Percentiles rank a stretch among this genome's conserved stretches.
These are phyloP conservation scores for Fistulinella cinereoalba DNA, from an alignment of 1,284 basidiomycete genomes.

Conservation along the genomic window DNA sequence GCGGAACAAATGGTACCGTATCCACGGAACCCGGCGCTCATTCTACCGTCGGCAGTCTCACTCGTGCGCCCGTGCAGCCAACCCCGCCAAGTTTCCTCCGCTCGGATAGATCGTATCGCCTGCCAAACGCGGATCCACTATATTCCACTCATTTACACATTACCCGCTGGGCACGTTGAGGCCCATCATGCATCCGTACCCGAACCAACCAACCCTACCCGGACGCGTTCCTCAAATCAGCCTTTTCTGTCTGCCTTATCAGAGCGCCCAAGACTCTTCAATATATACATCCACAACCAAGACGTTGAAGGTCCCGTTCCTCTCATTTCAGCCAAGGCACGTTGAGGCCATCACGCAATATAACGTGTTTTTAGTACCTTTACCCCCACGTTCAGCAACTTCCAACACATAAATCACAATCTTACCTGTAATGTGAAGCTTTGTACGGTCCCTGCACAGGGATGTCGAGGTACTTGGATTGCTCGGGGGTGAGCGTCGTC, in stretches of 20 bases:
- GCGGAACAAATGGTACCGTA: no score
- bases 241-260: conserved; percentile 22
- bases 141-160: conserved; percentile 2
- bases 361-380: conserved; percentile 47
- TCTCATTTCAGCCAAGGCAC: conserved; percentile 58
- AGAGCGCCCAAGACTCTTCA: conserved; percentile 33
- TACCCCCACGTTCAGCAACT: conserved; percentile 31
- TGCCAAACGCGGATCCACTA: not conserved
- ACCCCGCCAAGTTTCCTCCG: no score
- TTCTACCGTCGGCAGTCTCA: no score
- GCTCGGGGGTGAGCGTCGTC: conserved; percentile 74
- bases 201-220: conserved; percentile 3
- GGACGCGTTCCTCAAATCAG: conserved; percentile 15
- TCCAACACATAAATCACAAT: conserved; percentile 9
- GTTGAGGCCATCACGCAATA: conserved; percentile 64
- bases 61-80: no score
- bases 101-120: no score
- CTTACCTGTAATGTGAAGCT: conserved; percentile 76
- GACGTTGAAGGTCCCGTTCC: conserved; percentile 62
- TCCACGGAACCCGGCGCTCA: no score
- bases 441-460: conserved; percentile 92
- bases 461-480: conserved; percentile 92
- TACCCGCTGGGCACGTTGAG: conserved; percentile 38
- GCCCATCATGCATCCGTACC: conserved; percentile 24
- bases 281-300: conserved; percentile 36